Percentiles rank a stretch among this genome's conserved stretches.
Conservation (phyloP, 208 protist species). For the Acanthamoeba sp. region DNA sequence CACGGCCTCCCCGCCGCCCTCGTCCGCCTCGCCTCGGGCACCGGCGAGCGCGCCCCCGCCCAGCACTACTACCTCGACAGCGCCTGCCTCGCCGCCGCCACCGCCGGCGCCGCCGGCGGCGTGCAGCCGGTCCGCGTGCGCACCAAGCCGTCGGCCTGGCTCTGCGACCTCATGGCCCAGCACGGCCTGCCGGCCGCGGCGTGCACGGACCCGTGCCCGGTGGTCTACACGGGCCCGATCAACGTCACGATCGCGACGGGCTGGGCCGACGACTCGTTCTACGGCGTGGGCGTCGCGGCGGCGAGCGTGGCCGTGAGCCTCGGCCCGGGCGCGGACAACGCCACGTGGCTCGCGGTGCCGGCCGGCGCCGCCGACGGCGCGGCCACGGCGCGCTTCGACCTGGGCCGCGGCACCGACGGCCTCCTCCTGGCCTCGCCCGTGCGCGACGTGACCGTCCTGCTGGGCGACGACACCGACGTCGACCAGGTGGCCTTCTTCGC, state of each 20-base stretch:
- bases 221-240: constrained; percentile 49
- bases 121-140: neutral
- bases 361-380: neutral
- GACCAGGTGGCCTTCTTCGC: constrained; percentile 13
- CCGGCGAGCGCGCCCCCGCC: neutral
- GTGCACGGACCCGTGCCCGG: constrained; percentile 12
- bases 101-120: neutral
- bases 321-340: constrained; percentile 49
- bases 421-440: constrained; percentile 5
- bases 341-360: constrained; percentile 25
- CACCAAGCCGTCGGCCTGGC: neutral
- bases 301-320: neutral
- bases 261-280: constrained; percentile 57
- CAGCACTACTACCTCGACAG: constrained; percentile 67
- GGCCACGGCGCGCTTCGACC: neutral
- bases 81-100: constrained; percentile 37
- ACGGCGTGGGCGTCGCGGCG: neutral
- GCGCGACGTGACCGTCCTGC: neutral
- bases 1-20: neutral
- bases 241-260: constrained; percentile 56
- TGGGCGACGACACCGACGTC: constrained; percentile 43
- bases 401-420: neutral
- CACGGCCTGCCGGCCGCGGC: neutral
- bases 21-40: constrained; percentile 24
- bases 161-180: constrained; percentile 1